Percentiles rank a stretch among this genome's conserved stretches.
These are phyloP conservation scores for Nemania sp. DNA, from an alignment of 2,329 filamentous ascomycete genomes.

Conservation along the genomic window DNA sequence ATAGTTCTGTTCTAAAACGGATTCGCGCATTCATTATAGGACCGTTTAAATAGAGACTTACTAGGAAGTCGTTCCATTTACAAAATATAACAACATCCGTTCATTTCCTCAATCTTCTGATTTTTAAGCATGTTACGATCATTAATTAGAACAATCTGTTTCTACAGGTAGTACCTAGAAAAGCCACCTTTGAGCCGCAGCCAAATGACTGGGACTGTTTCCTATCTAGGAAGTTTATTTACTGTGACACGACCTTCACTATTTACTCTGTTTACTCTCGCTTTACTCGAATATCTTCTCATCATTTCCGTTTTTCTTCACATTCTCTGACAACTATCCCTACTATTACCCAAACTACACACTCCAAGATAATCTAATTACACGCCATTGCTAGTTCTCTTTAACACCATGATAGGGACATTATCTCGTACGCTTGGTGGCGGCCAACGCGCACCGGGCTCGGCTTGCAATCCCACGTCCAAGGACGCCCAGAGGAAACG, in stretches of 20 bases:
- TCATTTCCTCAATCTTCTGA: too few species aligned
- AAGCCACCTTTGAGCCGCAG: background rate
- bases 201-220: background rate
- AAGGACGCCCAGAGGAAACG: background rate
- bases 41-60: too few species aligned
- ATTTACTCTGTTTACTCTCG: background rate
- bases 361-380: background rate
- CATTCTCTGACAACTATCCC: background rate
- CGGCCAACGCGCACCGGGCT: background rate
- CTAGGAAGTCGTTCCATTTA: too few species aligned
- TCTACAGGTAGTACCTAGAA: too few species aligned
- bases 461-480: background rate
- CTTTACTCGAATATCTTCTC: background rate
- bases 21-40: too few species aligned
- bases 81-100: too few species aligned
- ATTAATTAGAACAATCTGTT: too few species aligned
- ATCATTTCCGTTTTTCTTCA: background rate
- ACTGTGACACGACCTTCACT: background rate
- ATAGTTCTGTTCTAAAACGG: too few species aligned
- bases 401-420: background rate
- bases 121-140: too few species aligned
- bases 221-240: background rate
- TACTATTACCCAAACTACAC: background rate
- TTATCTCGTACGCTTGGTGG: background rate
- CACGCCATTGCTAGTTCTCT: background rate